Conservation (phyloP, 768 basidiomycete species). For the Mycena maculata region DNA sequence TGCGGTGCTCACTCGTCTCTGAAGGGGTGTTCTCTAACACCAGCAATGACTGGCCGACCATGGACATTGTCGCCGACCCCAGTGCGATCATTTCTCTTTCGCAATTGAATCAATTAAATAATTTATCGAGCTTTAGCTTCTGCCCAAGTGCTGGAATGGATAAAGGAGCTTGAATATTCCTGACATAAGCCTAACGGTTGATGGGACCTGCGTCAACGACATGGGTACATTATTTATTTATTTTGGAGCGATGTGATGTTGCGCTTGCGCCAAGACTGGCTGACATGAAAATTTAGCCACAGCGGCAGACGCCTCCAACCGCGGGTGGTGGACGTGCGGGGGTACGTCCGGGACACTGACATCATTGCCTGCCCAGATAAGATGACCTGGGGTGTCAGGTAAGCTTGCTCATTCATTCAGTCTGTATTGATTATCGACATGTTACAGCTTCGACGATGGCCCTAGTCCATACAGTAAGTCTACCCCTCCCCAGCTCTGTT, state of each 20-base stretch:
- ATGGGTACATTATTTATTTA: constrained; percentile 8
- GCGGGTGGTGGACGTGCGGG: constrained; percentile 96
- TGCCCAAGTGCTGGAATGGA: constrained; percentile 75
- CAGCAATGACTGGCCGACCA: constrained; percentile 20
- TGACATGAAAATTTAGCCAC: constrained; percentile 44
- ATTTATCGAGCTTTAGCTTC: constrained; percentile 47
- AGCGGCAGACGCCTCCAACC: constrained; percentile 64
- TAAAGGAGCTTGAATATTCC: constrained; percentile 84
- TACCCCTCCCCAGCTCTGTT: constrained; percentile 16
- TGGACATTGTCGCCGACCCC: constrained; percentile 28
- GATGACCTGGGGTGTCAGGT: constrained; percentile 76
- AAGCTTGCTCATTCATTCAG: constrained; percentile 43
- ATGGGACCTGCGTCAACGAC: constrained; percentile 77
- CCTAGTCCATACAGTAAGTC: constrained; percentile 84
- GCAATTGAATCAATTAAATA: not conserved
- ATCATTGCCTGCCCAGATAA: constrained; percentile 77
- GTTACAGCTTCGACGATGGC: constrained; percentile 84
- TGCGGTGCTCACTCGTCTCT: not conserved
- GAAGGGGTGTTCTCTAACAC: constrained; percentile 16
- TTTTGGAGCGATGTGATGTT: not conserved
- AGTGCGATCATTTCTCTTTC: constrained; percentile 2
- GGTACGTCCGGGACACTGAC: constrained; percentile 68
- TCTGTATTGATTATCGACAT: constrained; percentile 12
- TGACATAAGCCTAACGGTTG: constrained; percentile 65
- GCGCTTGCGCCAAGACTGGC: constrained; percentile 1